phyloP scores from a whole-genome alignment of 192 early-diverging fungal species.

The Backusella psychrophila region DNA sequence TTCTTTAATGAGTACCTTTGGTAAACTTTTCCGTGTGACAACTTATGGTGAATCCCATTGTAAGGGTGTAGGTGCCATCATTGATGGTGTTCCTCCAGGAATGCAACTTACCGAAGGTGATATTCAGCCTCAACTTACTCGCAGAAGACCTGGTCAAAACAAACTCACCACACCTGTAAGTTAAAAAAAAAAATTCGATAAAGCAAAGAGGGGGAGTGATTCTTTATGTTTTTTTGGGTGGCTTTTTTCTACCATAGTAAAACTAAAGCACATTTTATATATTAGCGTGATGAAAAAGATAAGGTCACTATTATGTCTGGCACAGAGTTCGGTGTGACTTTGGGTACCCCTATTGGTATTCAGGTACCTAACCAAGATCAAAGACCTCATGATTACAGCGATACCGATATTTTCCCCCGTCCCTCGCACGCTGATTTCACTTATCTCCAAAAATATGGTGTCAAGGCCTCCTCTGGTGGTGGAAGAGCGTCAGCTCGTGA shows the following conservation, averaged over 20 bases:
- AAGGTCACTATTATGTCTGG: slow-evolving; percentile 89
- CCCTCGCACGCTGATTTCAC: slow-evolving; percentile 99
- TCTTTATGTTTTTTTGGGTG: neutral
- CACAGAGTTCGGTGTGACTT: slow-evolving; percentile 86
- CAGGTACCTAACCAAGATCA: slow-evolving; percentile 95
- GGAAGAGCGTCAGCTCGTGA: slow-evolving; percentile 94
- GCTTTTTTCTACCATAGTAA: neutral
- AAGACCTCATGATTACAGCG: slow-evolving; percentile 92
- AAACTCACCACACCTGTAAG: slow-evolving; percentile 91
- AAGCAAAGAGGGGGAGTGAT: neutral
- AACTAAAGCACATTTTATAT: neutral
- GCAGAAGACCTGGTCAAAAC: slow-evolving; percentile 96
- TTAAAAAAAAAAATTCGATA: neutral
- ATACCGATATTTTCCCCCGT: slow-evolving; percentile 94
- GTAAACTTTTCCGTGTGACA: slow-evolving; percentile 81
- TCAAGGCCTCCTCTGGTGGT: slow-evolving; percentile 94
- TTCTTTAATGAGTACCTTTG: slow-evolving; percentile 76
- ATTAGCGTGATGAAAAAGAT: slow-evolving; percentile 94
- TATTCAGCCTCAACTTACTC: slow-evolving; percentile 88
- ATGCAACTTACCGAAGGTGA: slow-evolving; percentile 85
- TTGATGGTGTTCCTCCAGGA: slow-evolving; percentile 97
- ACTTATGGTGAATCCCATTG: slow-evolving; percentile 99
- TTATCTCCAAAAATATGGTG: slow-evolving; percentile 92
- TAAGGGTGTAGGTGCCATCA: slow-evolving; percentile 94
- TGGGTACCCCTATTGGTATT: slow-evolving; percentile 95